Evolutionary conservation across 257 asterid genomes (phyloP), one percentile per base, ranked within the genome.

Genomic region (Anisodus acutangulus): DNA sequence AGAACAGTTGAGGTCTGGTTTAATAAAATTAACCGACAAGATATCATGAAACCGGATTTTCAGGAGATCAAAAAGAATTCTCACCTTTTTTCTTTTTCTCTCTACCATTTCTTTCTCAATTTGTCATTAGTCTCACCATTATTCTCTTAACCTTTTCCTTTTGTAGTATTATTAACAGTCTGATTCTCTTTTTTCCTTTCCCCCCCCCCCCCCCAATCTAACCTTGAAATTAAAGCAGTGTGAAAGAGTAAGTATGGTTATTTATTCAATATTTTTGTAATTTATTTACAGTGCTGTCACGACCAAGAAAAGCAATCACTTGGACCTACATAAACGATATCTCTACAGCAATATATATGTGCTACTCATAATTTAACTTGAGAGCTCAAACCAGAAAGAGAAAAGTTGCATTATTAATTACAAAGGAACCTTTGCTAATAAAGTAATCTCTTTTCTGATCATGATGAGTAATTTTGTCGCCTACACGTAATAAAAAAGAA

Each of bases 31-130:
- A 70, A 43, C 80, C 85, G 90, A 87, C 90, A 87, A 69, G 80
- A 69, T 76, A 87, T 85, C 86, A 83, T 85, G 85, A 85, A 70
- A 49, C 80, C 90, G 88, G 90, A 87, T 87, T 87, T 87, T 87
- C 79, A 87, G 90, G 90, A 85, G 54, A 85, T 85, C 2, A 69
- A 87, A 82, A 49, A 81, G 62, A 79, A 49, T 78, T 31, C 13
- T 80, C 22, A 58, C 72, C 80, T 59, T 71, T 60, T 37, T 37
- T 72, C 80, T 51, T 31, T 59, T 59, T 63, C 4, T 63, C 70
- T 63, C 8, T 0, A 63, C 70, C 7, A 79, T 79, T 79, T 55
- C 41, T 55, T 55, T 76, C 19, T 31, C 45, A 13, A 17, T 63
- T 64, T 66, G 37, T 82, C 79, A 82, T 70, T 59, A 58, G 9